Evolutionary conservation across 371 early-diverging fungal genomes (phyloP).

Genomic region (Haplosporangium sp.): DNA sequence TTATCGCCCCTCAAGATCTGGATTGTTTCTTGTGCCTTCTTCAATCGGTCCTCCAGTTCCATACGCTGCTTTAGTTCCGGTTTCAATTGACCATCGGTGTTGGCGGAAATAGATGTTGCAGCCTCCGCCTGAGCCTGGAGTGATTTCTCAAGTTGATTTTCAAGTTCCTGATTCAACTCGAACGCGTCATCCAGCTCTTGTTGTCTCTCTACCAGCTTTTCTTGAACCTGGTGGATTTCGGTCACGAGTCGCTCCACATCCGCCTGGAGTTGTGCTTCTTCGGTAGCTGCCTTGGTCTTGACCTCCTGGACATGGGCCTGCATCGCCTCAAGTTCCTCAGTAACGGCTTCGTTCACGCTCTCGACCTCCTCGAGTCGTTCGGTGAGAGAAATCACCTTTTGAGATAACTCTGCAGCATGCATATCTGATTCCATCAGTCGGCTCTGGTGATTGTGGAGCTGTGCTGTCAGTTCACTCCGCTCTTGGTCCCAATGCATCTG

Average conservation of each 20-base stretch:
- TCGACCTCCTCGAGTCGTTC: constrained; percentile 45
- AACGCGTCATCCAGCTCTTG: constrained; percentile 33
- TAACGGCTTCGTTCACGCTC: constrained; percentile 32
- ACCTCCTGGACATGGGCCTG: constrained; percentile 23
- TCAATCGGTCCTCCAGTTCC: constrained; percentile 39
- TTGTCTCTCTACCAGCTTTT: constrained; percentile 30
- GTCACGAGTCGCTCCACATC: constrained; percentile 47
- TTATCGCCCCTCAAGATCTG: constrained; percentile 38
- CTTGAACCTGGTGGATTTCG: constrained; percentile 48
- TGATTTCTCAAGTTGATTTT: constrained; percentile 25
- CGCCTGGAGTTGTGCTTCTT: constrained; percentile 35
- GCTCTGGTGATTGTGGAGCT: constrained; percentile 22
- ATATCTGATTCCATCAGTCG: constrained; percentile 43
- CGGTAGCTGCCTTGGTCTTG: constrained; percentile 13
- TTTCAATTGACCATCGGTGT: constrained; percentile 5
- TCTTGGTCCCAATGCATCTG: constrained; percentile 43
- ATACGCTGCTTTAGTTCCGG: constrained; percentile 29
- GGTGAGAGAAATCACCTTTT: constrained; percentile 47
- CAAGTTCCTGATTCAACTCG: constrained; percentile 47
- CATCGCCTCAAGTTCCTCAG: constrained; percentile 35
- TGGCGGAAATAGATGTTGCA: constrained; percentile 1
- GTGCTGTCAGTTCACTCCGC: constrained; percentile 28
- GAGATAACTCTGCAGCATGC: constrained; percentile 45
- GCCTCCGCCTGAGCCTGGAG: constrained; percentile 24
- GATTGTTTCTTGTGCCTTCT: constrained; percentile 35